These are phyloP conservation scores for Cubamyces sp. DNA, from an alignment of 768 basidiomycete species.

Conservation along the genomic window DNA sequence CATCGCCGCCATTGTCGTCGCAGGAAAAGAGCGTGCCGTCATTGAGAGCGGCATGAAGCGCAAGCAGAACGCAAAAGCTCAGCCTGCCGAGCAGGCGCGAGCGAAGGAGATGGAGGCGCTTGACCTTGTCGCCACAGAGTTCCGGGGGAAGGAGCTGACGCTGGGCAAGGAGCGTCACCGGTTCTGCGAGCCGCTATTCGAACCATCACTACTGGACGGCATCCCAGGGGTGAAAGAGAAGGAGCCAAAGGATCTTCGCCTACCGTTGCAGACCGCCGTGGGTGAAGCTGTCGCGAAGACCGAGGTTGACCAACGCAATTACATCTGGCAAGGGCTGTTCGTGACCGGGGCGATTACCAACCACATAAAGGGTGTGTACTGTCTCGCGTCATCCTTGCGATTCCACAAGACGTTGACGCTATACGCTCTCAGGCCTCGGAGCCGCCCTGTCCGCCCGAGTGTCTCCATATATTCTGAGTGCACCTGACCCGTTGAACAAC, in stretches of 20 bases:
- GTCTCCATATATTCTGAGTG: conserved; percentile 60
- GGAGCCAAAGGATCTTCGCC: conserved; percentile 18
- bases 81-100: conserved; percentile 79
- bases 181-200: conserved; percentile 89
- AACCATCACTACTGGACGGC: conserved; percentile 58
- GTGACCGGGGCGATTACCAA: conserved; percentile 79
- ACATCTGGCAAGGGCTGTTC: conserved; percentile 78
- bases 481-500: conserved; percentile 60
- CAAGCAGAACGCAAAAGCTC: conserved; percentile 69
- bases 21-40: conserved; percentile 88
- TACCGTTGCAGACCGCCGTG: conserved; percentile 59
- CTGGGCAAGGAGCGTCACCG: conserved; percentile 88
- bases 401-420: neutral
- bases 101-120: conserved; percentile 83
- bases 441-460: conserved; percentile 73
- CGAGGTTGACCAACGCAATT: conserved; percentile 68
- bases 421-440: conserved; percentile 36
- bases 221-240: conserved; percentile 20
- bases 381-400: conserved; percentile 10
- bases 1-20: conserved; percentile 87
- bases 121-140: conserved; percentile 78
- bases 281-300: conserved; percentile 62
- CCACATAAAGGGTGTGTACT: conserved; percentile 64
- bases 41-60: conserved; percentile 87
- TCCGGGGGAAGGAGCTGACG: conserved; percentile 70